Evolutionary conservation across 257 asterid species (phyloP).

Genomic region (Fraxinus quadrangulata): DNA sequence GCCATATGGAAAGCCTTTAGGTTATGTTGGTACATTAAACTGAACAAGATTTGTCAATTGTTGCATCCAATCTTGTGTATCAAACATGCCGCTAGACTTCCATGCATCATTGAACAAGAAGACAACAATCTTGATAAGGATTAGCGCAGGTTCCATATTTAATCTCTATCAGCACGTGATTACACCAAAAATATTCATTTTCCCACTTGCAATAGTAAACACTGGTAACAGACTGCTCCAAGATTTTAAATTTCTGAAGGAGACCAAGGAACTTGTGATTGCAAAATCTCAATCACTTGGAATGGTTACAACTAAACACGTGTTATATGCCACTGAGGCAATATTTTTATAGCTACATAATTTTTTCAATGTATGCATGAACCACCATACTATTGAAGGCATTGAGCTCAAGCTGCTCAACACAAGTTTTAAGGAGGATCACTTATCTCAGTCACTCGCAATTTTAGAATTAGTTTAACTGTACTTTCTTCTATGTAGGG

Average conservation of each 20-base stretch:
- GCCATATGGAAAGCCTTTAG: background rate
- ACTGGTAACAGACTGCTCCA: background rate
- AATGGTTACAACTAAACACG: background rate
- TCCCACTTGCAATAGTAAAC: background rate
- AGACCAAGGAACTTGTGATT: background rate
- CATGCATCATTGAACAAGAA: background rate
- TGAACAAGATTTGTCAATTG: background rate
- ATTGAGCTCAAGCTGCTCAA: background rate
- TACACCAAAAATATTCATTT: background rate
- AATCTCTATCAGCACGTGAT: background rate
- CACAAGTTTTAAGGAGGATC: background rate
- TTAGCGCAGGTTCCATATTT: background rate
- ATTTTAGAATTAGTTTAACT: background rate
- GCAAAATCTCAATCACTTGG: background rate
- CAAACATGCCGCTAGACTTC: background rate
- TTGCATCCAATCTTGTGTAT: background rate
- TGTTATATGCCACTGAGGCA: background rate
- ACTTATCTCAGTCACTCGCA: background rate
- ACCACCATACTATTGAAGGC: background rate
- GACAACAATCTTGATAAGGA: background rate
- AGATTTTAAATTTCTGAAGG: background rate
- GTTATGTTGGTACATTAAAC: background rate
- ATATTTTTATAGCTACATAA: background rate
- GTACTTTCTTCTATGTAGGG: background rate
- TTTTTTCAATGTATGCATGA: background rate